Conservation (phyloP, 805 yeast genomes). For the Candida palmyrensis region DNA sequence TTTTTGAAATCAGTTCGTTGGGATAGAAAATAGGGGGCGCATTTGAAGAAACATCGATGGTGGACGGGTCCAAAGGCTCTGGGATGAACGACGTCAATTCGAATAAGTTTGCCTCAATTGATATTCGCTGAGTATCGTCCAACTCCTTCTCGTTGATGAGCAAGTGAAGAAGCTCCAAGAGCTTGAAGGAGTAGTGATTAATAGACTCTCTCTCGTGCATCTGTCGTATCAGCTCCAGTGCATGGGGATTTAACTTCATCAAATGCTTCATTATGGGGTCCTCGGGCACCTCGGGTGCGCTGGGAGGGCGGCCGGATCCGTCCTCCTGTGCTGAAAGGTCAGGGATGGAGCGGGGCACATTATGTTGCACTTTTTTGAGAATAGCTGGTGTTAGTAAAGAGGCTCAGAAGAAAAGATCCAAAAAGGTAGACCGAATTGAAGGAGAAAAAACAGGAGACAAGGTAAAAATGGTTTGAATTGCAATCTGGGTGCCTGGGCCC, state of each 20-base stretch:
- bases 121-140: slow-evolving; percentile 24
- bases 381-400: slow-evolving; percentile 5
- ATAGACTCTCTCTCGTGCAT: slow-evolving; percentile 14
- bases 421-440: no score
- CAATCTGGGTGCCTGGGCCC: no score
- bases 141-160: slow-evolving; percentile 21
- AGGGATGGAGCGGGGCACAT: slow-evolving; percentile 3
- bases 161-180: slow-evolving; percentile 24
- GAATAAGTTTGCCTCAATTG: slow-evolving; percentile 22
- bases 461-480: no score
- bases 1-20: slow-evolving; percentile 27
- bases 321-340: not conserved
- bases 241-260: slow-evolving; percentile 25
- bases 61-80: slow-evolving; percentile 5
- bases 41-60: not conserved
- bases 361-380: not conserved
- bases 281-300: not conserved
- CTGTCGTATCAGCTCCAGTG: slow-evolving; percentile 6
- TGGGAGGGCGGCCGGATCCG: not conserved
- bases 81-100: slow-evolving; percentile 24
- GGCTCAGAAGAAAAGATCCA: not conserved
- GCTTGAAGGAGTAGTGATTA: slow-evolving; percentile 26
- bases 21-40: slow-evolving; percentile 21
- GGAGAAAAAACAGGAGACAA: no score
- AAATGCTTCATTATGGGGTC: slow-evolving; percentile 32